Conservation (phyloP, 257 asterid genomes). For the Nicotiana otophora region DNA sequence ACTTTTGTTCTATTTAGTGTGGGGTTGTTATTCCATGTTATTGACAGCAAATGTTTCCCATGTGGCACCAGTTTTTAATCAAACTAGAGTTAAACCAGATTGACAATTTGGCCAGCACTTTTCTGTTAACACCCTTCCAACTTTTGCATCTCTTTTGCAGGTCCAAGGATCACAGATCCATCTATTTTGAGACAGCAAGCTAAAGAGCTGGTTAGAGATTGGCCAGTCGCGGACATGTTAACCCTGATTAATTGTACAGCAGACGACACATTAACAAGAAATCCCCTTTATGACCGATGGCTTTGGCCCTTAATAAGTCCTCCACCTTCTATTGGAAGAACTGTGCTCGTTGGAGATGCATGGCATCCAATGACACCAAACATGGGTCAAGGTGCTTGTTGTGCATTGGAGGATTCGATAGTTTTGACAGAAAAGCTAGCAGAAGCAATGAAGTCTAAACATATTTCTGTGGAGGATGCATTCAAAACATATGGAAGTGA, state of each 20-base stretch:
- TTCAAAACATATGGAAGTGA: slow-evolving; percentile 50
- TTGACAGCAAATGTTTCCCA: background rate
- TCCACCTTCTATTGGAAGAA: slow-evolving; percentile 45
- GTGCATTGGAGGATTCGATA: slow-evolving; percentile 74
- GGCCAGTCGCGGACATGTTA: slow-evolving; percentile 48
- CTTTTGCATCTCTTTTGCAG: slow-evolving; percentile 27
- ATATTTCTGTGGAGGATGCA: slow-evolving; percentile 47
- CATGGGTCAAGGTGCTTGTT: slow-evolving; percentile 89
- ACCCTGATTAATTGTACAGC: slow-evolving; percentile 50
- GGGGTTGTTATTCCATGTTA: background rate
- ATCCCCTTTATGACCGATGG: slow-evolving; percentile 79
- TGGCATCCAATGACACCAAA: slow-evolving; percentile 99
- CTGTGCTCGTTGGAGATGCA: slow-evolving; percentile 80
- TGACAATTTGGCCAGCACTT: background rate
- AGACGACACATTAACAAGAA: slow-evolving; percentile 55
- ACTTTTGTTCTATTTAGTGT: background rate
- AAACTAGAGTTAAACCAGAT: background rate
- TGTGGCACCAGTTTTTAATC: background rate
- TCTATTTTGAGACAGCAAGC: slow-evolving; percentile 50
- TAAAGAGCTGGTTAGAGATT: slow-evolving; percentile 33
- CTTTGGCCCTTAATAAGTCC: slow-evolving; percentile 76
- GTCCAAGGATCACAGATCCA: slow-evolving; percentile 66
- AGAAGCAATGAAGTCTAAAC: slow-evolving; percentile 32
- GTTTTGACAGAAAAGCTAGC: slow-evolving; percentile 49
- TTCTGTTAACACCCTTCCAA: background rate